Base-by-base conservation (phyloP, 805 yeast genomes). In the Ogataea trehaloabstinens region DNA sequence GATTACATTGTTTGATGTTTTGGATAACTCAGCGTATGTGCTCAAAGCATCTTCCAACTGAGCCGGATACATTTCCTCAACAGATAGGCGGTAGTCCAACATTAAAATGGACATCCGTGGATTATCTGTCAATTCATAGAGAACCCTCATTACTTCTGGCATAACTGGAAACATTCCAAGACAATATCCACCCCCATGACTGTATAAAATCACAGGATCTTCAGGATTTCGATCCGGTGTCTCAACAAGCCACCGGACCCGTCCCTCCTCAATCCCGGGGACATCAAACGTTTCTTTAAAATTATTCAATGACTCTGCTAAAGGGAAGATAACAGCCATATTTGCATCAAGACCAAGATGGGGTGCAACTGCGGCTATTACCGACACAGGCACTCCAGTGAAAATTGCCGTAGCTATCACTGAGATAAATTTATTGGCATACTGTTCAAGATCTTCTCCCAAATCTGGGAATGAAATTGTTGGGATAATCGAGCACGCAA, bases 201-300 rank as follows among this genome's bases (percentile, higher is more conserved):
- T 27, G 17, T 38, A 42, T 7, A 38, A 17, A 22, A 42, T 38
- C 10, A 42, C 46, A 4, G 46, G 42, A 24, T 42, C 42, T 16
- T 42, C 42, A 11, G 27, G 24, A 6, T 21, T 15, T 24, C 42
- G 20, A 13, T 28, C 24, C 16, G 20, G 38, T 4, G 37, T 37
- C n/a, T 38, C 40, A 6, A 20, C 37, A 20, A 42, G 31, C 42
- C 42, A 42, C 12, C 25, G 28, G 8, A 35, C 40, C 12, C 17
- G 13, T 11, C 64, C 65, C 10, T 28, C 63, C 42, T 41, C 61
- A 8, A 70, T 37, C 43, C 38, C 45, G 4, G 16, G 13, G 22
- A 34, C 41, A 8, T 22, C 27, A 21, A 41, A 34, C 8, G 19
- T 11, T 15, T 22, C 28, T 11, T 27, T 19, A 24, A 34, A 37